These are phyloP conservation scores for Blepharisma japonicum DNA, from an alignment of 73 alveolate species.

Conservation along the genomic window DNA sequence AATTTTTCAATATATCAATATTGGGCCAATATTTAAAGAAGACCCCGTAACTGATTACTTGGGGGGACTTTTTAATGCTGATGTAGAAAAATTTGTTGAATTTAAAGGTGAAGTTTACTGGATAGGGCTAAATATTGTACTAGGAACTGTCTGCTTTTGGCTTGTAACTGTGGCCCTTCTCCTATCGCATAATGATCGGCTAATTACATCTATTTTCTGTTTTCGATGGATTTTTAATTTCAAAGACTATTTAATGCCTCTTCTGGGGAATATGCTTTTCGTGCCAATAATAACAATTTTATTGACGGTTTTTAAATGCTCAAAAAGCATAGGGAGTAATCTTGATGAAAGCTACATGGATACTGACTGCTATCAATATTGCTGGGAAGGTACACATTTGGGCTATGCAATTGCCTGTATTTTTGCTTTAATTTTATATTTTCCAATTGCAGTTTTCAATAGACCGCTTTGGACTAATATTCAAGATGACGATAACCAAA, in stretches of 20 bases:
- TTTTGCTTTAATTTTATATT: too few relatives aligned
- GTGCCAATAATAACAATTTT: neutral
- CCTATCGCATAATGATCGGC: neutral
- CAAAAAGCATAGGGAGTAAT: neutral
- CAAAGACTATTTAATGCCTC: neutral
- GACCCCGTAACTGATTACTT: neutral
- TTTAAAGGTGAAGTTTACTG: neutral
- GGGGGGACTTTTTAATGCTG: neutral
- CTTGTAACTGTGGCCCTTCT: neutral
- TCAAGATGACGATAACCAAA: too few relatives aligned
- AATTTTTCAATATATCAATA: neutral
- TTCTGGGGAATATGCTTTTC: neutral
- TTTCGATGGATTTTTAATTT: neutral
- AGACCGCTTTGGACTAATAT: too few relatives aligned
- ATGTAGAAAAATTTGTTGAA: neutral
- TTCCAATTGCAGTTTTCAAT: too few relatives aligned
- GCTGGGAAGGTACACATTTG: constrained; percentile 6
- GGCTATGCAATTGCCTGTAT: neutral
- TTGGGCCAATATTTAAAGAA: neutral
- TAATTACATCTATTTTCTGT: neutral
- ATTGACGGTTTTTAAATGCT: neutral
- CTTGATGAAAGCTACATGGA: neutral
- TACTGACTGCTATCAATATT: neutral
- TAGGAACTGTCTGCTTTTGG: neutral
- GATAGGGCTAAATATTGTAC: neutral